These are phyloP conservation scores for Huntiella omanensis DNA, from an alignment of 2,329 filamentous ascomycete genomes.

Conservation along the genomic window DNA sequence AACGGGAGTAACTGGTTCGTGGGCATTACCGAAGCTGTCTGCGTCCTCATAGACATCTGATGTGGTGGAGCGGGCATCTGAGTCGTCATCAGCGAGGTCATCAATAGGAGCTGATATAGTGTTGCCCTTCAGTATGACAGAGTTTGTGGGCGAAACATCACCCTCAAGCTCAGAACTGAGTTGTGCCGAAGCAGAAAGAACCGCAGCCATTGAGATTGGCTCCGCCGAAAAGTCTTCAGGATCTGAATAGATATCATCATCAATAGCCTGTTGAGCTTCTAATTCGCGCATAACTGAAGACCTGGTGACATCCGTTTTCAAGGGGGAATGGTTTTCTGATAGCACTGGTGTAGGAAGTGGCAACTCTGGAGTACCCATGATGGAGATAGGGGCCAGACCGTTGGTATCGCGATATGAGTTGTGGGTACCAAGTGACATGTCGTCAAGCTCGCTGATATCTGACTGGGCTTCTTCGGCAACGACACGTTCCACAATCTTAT, in stretches of 20 bases:
- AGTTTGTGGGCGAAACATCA: background rate
- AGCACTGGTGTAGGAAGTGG: background rate
- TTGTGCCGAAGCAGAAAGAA: background rate
- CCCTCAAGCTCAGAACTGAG: background rate
- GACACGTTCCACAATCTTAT: background rate
- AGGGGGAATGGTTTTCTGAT: background rate
- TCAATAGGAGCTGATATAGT: background rate
- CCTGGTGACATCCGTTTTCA: background rate
- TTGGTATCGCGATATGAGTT: conserved; percentile 1
- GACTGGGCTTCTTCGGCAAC: background rate
- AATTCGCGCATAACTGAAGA: background rate
- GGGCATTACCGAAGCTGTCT: too few relatives aligned
- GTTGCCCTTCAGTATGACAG: background rate
- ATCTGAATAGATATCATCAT: conserved; percentile 1
- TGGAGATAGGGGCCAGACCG: background rate
- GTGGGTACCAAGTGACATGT: background rate
- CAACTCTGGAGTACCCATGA: background rate
- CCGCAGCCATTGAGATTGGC: background rate
- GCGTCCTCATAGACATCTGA: background rate
- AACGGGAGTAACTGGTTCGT: background rate
- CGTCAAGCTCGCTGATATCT: conserved; percentile 1
- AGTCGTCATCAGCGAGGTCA: background rate
- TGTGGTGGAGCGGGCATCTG: background rate
- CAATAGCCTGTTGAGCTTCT: background rate
- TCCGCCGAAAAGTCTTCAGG: conserved; percentile 1